These are phyloP conservation scores for Pythium utonaiense DNA, from an alignment of 352 stramenopile species.

Conservation along the genomic window DNA sequence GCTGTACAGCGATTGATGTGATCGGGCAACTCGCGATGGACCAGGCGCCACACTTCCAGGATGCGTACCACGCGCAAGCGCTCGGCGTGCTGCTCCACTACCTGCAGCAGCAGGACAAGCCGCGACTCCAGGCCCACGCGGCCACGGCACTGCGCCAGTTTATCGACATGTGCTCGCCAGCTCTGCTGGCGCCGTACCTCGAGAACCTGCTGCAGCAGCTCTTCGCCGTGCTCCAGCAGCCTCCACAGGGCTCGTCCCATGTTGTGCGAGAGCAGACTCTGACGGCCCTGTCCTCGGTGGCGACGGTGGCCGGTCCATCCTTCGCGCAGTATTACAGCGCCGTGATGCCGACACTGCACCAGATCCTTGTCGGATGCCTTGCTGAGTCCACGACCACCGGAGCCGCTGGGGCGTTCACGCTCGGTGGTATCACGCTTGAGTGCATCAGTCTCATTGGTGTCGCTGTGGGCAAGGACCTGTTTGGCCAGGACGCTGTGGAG, in stretches of 20 bases:
- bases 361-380: conserved; percentile 64
- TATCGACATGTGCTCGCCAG: conserved; percentile 71
- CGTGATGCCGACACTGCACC: conserved; percentile 70
- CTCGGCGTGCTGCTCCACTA: conserved; percentile 63
- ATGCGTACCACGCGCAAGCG: conserved; percentile 64
- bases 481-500: conserved; percentile 56
- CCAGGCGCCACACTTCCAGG: conserved; percentile 76
- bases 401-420: conserved; percentile 55
- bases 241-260: conserved; percentile 29
- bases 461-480: conserved; percentile 72
- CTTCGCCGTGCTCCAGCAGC: conserved; percentile 60
- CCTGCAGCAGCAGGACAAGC: conserved; percentile 53
- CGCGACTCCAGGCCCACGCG: conserved; percentile 69
- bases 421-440: conserved; percentile 83
- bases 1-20: conserved; percentile 81
- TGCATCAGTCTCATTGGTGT: conserved; percentile 80
- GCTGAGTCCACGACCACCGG: conserved; percentile 42
- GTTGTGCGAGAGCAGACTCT: conserved; percentile 80
- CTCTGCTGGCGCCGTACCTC: conserved; percentile 68
- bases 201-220: conserved; percentile 67
- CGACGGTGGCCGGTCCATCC: conserved; percentile 50
- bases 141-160: conserved; percentile 79
- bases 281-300: conserved; percentile 76
- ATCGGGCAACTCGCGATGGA: conserved; percentile 79
- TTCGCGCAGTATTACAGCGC: conserved; percentile 75